Conservation (phyloP, 1,284 basidiomycete genomes). For the Ceratobasidium sp. region DNA sequence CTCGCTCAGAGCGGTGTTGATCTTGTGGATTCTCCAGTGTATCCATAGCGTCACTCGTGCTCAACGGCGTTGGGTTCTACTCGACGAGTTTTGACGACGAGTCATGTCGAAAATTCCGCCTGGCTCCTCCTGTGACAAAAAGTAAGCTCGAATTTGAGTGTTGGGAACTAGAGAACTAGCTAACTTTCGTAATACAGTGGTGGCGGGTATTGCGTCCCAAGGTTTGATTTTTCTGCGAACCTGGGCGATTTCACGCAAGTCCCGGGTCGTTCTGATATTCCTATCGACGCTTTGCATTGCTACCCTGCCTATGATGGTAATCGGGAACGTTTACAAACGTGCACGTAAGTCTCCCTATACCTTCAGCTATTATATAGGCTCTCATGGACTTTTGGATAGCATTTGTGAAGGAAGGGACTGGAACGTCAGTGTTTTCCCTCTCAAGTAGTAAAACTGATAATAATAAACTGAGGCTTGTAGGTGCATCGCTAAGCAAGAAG, state of each 20-base stretch:
- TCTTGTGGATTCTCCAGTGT: not conserved
- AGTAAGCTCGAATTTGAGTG: slow-evolving; percentile 1
- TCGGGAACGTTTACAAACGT: slow-evolving; percentile 35
- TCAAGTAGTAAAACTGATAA: not conserved
- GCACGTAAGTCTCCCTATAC: slow-evolving; percentile 9
- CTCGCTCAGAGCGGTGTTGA: not conserved
- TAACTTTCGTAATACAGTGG: slow-evolving; percentile 18
- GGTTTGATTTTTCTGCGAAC: slow-evolving; percentile 31
- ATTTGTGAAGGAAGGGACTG: slow-evolving; percentile 16
- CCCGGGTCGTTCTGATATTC: slow-evolving; percentile 13
- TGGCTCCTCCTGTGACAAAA: slow-evolving; percentile 25
- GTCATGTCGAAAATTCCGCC: slow-evolving; percentile 17
- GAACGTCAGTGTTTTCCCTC: not conserved
- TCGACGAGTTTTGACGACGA: slow-evolving; percentile 17
- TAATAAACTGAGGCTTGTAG: not conserved
- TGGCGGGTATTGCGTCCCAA: slow-evolving; percentile 33
- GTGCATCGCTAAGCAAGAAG: slow-evolving; percentile 25
- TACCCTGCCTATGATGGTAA: slow-evolving; percentile 17
- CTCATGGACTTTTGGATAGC: not conserved
- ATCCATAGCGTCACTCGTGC: slow-evolving; percentile 16
- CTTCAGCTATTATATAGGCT: not conserved
- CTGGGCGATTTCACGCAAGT: slow-evolving; percentile 32
- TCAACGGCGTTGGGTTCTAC: slow-evolving; percentile 33
- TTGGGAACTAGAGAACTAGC: no score
- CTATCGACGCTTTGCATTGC: slow-evolving; percentile 14